Conservation (phyloP, 202 grass and related monocot species). For the Schoenoplectus triqueter region DNA sequence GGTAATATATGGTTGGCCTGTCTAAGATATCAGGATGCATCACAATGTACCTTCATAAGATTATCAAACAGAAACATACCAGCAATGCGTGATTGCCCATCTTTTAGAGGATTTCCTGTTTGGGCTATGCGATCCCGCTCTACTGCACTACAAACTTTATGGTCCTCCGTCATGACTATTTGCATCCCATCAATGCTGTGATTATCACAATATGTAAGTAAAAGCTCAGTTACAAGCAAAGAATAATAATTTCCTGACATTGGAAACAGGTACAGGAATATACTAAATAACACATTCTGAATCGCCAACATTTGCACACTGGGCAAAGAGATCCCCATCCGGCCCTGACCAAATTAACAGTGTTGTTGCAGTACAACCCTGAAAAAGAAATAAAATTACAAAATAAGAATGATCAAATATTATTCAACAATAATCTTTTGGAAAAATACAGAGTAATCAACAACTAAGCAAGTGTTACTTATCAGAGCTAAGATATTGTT, state of each 20-base stretch:
- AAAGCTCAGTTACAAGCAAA: constrained; percentile 16
- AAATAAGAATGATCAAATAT: neutral
- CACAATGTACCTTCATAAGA: constrained; percentile 33
- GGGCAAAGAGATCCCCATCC: constrained; percentile 70
- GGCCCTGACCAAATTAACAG: constrained; percentile 80
- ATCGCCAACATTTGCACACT: constrained; percentile 92
- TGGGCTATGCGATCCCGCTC: constrained; percentile 69
- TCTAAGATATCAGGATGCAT: constrained; percentile 6
- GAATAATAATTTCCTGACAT: constrained; percentile 13
- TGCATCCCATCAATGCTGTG: constrained; percentile 60
- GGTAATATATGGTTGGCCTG: neutral
- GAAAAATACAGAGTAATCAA: constrained; percentile 11
- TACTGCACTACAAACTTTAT: constrained; percentile 70
- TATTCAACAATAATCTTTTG: constrained; percentile 12
- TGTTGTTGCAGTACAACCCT: constrained; percentile 88
- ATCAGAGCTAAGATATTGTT: constrained; percentile 17
- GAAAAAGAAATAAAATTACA: constrained; percentile 39
- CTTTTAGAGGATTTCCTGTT: constrained; percentile 68
- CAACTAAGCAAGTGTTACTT: neutral
- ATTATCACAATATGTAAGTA: constrained; percentile 34
- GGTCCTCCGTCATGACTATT: constrained; percentile 76
- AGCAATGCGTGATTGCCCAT: constrained; percentile 65
- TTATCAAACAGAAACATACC: constrained; percentile 43
- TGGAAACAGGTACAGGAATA: constrained; percentile 29
- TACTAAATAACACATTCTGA: constrained; percentile 82